Evolutionary conservation across 2,329 filamentous ascomycete genomes (phyloP), one percentile per base, ranked within the genome.

Genomic region (Helotiales sp.): DNA sequence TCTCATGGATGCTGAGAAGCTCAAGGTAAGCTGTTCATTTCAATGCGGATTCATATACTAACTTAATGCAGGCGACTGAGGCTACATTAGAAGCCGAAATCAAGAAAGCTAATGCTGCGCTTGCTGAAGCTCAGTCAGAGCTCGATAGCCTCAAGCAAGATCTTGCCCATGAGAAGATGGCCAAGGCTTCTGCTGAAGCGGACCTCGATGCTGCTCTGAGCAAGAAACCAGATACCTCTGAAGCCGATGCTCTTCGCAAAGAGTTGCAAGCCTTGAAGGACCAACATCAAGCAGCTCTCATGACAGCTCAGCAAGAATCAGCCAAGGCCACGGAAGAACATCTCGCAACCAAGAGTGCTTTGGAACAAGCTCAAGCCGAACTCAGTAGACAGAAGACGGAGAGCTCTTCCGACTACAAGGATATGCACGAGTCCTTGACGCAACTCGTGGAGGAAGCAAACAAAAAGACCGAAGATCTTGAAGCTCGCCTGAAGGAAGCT

Each of bases 351-450:
- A 70, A 70, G 31, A 47, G 60, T 19, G 52, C 61, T 60, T 69
- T 84, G 1, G 74, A 76, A 44, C 71, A 81, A 54, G 71, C 75
- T 1, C 73, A 79, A 59, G 81, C 82, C 69, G 81, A 84, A 52
- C 73, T 85, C 0, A 79, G 82, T 60, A 77, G 80, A 7, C 73
- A 79, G 64, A 78, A 76, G 70, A 74, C 77, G 22, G 79, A 82
- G 4, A 74, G 78, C 64, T 76, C 75, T 69, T 76, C 79, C 24
- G 80, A 84, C 65, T 78, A 79, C 8, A 79, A 81, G 67, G 83
- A 86, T 62, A 81, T 87, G 74, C 81, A 84, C 67, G 83, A 87
- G 52, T 84, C 80, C 59, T 78, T 87, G 75, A 85, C 81, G 4
- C 73, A 81, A 63, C 73, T 87, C 53, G 77, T 85, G 1, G 83